phyloP scores from a whole-genome alignment of 768 basidiomycete genomes.

The Boletus sp. region DNA sequence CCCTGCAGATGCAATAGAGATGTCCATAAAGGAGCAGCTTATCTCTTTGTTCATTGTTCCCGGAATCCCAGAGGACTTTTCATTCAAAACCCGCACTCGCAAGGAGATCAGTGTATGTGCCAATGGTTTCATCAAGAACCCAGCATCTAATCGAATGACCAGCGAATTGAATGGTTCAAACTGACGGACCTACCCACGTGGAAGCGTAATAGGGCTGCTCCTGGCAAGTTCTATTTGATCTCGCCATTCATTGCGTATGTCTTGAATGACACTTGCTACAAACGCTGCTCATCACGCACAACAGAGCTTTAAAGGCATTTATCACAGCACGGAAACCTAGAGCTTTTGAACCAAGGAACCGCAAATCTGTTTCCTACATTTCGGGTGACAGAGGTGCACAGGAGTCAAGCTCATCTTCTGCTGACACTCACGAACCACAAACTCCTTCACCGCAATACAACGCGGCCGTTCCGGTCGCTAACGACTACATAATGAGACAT shows the following conservation, averaged over 20 bases:
- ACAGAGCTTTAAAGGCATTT: conserved; percentile 54
- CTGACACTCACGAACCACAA: conserved; percentile 58
- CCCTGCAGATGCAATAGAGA: conserved; percentile 70
- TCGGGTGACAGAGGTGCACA: conserved; percentile 40
- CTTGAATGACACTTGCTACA: neutral
- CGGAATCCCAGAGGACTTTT: conserved; percentile 82
- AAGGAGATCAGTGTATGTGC: conserved; percentile 94
- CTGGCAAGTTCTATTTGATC: conserved; percentile 91
- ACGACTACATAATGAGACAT: conserved; percentile 22
- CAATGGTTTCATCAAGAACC: neutral
- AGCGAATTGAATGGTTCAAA: conserved; percentile 98
- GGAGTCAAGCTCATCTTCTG: conserved; percentile 68
- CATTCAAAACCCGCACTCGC: conserved; percentile 90
- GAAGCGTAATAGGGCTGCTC: conserved; percentile 69
- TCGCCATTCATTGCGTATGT: conserved; percentile 87
- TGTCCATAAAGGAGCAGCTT: conserved; percentile 86
- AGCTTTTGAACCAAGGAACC: conserved; percentile 33
- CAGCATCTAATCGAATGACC: conserved; percentile 12
- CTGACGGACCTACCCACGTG: conserved; percentile 90
- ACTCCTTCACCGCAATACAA: conserved; percentile 63
- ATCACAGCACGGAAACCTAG: conserved; percentile 64
- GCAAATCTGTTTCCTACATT: conserved; percentile 31
- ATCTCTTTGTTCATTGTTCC: conserved; percentile 90
- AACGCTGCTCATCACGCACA: conserved; percentile 1
- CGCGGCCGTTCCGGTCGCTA: conserved; percentile 33